Evolutionary conservation across 1,139 yeast genomes (phyloP).

Genomic region (Suhomyces guaymorum): DNA sequence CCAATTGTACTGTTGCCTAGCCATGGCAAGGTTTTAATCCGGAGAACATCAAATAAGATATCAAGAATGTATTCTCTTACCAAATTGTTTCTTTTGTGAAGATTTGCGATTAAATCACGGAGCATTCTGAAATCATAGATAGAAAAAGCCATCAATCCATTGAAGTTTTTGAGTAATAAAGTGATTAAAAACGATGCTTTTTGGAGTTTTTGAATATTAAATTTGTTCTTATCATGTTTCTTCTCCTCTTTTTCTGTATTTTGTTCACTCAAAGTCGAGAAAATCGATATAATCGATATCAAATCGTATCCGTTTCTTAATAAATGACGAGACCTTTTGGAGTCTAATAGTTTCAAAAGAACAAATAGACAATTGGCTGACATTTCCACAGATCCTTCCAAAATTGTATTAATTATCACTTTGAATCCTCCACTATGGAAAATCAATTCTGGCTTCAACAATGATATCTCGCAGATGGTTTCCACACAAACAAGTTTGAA

Average conservation of each 20-base stretch:
- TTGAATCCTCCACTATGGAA: constrained; percentile 67
- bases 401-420: constrained; percentile 54
- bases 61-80: constrained; percentile 70
- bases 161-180: constrained; percentile 66
- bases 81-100: constrained; percentile 55
- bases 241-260: constrained; percentile 21
- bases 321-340: constrained; percentile 55
- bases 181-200: constrained; percentile 64
- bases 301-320: constrained; percentile 66
- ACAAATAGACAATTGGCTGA: constrained; percentile 58
- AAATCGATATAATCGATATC: constrained; percentile 62
- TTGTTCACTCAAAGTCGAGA: constrained; percentile 31
- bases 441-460: constrained; percentile 60
- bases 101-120: constrained; percentile 59
- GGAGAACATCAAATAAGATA: constrained; percentile 65
- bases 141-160: constrained; percentile 72
- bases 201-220: constrained; percentile 46
- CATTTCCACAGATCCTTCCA: constrained; percentile 64
- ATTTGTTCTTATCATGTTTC: constrained; percentile 6
- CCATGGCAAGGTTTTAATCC: constrained; percentile 66
- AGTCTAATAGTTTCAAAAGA: constrained; percentile 59
- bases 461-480: constrained; percentile 69
- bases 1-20: constrained; percentile 39
- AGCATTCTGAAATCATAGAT: constrained; percentile 59
- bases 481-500: constrained; percentile 60